A percentile compares a stretch with the other conserved stretches of the same genome.
Evolutionary conservation across 1,139 yeast genomes (phyloP).

Genomic region (Blastobotrys arbuscula): DNA sequence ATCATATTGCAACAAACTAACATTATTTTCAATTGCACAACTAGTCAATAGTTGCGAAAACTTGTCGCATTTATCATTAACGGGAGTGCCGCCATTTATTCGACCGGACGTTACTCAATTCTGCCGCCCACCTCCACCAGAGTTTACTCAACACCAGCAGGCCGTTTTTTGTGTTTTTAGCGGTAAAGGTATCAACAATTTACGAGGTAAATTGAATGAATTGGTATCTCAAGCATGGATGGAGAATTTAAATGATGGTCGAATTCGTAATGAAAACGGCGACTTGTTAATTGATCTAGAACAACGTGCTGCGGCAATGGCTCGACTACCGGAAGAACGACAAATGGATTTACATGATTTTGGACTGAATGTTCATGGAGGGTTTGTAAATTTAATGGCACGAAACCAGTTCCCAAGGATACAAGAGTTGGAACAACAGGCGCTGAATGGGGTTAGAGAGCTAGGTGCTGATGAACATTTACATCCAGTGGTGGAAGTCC

Average conservation of each 20-base stretch:
- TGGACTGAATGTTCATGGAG: too few species aligned
- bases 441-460: too few species aligned
- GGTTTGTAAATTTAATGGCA: too few species aligned
- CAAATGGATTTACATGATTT: too few species aligned
- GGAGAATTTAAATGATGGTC: background rate
- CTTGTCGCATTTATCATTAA: conserved; percentile 82
- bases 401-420: too few species aligned
- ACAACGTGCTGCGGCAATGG: too few species aligned
- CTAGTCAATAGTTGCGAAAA: conserved; percentile 77
- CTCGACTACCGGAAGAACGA: too few species aligned
- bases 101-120: conserved; percentile 78
- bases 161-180: conserved; percentile 88
- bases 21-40: conserved; percentile 41
- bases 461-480: too few species aligned
- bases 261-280: too few species aligned
- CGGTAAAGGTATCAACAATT: conserved; percentile 76
- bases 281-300: too few species aligned
- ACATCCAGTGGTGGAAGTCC: too few species aligned
- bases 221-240: conserved; percentile 7
- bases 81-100: conserved; percentile 86
- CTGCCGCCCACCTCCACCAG: conserved; percentile 94
- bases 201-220: conserved; percentile 54
- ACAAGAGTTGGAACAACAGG: too few species aligned
- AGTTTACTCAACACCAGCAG: conserved; percentile 82
- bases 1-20: conserved; percentile 80